Base-by-base conservation (phyloP, 1,139 yeast genomes). In the Hemisphaericaspora subhashii region DNA sequence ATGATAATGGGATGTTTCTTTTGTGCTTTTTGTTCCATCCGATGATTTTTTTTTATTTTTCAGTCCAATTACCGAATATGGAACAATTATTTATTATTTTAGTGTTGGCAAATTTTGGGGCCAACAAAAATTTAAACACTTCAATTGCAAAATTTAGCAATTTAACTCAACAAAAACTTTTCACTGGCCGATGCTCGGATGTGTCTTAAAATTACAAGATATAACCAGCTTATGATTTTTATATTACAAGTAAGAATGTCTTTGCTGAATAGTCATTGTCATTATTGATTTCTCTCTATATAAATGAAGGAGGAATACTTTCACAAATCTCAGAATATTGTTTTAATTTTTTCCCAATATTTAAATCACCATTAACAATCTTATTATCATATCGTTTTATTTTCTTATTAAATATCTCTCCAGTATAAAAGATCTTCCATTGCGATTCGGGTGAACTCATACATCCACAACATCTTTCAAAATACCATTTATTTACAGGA, bases 401-500 rank as follows among this genome's bases (percentile, higher is more conserved):
- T 37, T 62, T 61, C 42, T 64, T 66, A 44, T 63, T 57, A 45
- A 68, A 72, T 1, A 68, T 58, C 27, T 66, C 72, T 0, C 90
- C 89, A 5, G 84, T 74, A 69, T 81, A 83, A 54, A 85, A 86
- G 45, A 83, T 63, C 48, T 79, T 73, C 94, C 94, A 85, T 21
- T 72, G 69, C 4, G 85, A 69, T 15, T 66, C 72, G 0, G 74
- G 72, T 16, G 69, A 55, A 36, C 77, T 73, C 42, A 79, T 59
- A 18, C 86, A 80, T 0, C 96, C 96, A 27, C 75, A 69, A 35
- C 96, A 84, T 47, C 98, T 72, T 53, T 92, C 98, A 60, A 90
- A 92, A 58, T 92, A 92, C 98, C 98, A 92, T 53, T 89, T 89
- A 64, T 92, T 92, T 4, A 92, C 97, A 0, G 97, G 96, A 56